A percentile compares a stretch with the other conserved stretches of the same genome.
phyloP scores from a whole-genome alignment of 495 filamentous ascomycete genomes.

The Sordaria brevicollis region DNA sequence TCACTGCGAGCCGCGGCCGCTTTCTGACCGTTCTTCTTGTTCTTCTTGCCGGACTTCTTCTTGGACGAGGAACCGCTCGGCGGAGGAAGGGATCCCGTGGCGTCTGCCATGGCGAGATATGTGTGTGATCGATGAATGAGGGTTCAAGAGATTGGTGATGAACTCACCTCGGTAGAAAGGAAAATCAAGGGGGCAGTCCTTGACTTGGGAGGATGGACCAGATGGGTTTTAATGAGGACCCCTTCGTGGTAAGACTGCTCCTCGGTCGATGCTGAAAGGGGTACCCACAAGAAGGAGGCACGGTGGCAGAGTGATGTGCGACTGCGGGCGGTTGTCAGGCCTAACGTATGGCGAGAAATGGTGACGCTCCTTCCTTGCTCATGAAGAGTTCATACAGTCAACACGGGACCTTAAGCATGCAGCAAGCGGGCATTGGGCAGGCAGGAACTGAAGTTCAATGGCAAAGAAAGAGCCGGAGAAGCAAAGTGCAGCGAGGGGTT shows the following conservation, averaged over 20 bases:
- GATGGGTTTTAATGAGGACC: background rate
- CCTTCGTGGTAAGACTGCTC: background rate
- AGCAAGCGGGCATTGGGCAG: background rate
- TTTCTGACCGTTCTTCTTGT: slow-evolving; percentile 2
- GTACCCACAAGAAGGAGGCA: background rate
- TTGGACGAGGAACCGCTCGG: background rate
- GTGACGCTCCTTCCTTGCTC: background rate
- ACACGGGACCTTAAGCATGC: background rate
- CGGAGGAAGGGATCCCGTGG: background rate
- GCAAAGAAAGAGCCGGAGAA: background rate
- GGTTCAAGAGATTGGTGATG: background rate
- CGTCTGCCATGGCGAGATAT: background rate
- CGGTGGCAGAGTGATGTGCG: background rate
- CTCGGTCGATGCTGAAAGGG: background rate
- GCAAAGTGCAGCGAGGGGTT: background rate
- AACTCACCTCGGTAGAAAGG: background rate
- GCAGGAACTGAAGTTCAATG: background rate
- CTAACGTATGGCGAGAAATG: background rate
- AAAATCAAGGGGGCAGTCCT: background rate
- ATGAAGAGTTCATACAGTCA: background rate
- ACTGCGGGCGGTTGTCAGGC: background rate
- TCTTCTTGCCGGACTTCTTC: slow-evolving; percentile 8
- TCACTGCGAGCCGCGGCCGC: background rate
- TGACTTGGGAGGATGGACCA: background rate
- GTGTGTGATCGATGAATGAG: background rate